Base-by-base conservation (phyloP, 345 rosid species). In the Pelargonium nanum region DNA sequence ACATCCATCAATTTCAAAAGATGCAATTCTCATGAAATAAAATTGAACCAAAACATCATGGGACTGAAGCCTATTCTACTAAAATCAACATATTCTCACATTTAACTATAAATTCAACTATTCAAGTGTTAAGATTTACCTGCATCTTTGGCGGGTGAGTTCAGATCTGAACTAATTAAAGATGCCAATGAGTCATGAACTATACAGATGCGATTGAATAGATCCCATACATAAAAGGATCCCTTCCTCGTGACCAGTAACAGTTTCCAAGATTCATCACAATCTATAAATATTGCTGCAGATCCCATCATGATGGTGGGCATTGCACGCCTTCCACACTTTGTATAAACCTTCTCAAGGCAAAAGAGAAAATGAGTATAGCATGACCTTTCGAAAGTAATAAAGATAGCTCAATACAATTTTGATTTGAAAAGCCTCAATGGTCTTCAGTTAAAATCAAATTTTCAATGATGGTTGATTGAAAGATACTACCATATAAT, bases 251-350 rank as follows among this genome's bases (percentile, higher is more conserved):
- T 87, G 69, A 88, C 86, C 61, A 94, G 74, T 63, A 94, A 67
- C 75, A 94, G 67, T 64, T 90, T 90, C 99, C 97, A 90, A 78
- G 78, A 76, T 66, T 94, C 91, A 24, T 94, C 95, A 61, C 97
- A 94, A 71, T 90, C 99, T 23, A 90, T 68, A 66, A 94, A 94
- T 24, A 88, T 84, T 66, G 95, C 90, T 50, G 97, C 88, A 57
- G 97, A 90, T 70, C 96, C 99, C 83, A 78, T 74, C 92, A 90
- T 87, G 95, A 94, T 83, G 30, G 92, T 71, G 10, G 99, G 99
- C 91, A 94, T 78, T 32, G 86, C 88, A 26, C 97, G 97, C 69
- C 99, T 83, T 59, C 99, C 99, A 40, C 86, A 87, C 76, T 86
- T 90, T 5, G 99, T 86, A 74, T 90, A 93, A 65, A 93, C 80